Evolutionary conservation across 2,329 filamentous ascomycete species (phyloP), one percentile per base, ranked within the genome.

Genomic region (Xylariomycetidae sp.): DNA sequence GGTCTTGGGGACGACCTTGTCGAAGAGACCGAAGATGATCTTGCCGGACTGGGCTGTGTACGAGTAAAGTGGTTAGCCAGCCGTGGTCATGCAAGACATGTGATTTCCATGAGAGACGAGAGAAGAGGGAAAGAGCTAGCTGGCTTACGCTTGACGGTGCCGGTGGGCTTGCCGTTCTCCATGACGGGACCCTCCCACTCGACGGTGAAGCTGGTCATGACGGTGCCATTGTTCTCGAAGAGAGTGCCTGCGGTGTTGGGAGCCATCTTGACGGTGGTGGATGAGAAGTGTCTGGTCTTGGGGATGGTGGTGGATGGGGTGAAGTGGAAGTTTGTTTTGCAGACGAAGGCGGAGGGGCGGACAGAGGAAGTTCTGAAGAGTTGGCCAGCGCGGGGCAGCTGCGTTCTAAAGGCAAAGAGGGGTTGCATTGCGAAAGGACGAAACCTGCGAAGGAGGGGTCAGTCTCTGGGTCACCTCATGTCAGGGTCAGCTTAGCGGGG

Each of bases 11-110:
- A 94, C 87, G 42, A 79, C 73, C 49, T 87, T 75, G 61, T 90
- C 76, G 74, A 72, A 95, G 61, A 96, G 85, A 55, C 81, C 79
- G 74, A 95, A 93, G 72, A 77, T 83, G 74, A 96, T 85, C 60
- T 84, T 82, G 56, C 83, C 87, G 32, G 52, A 54, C 68, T 92
- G 83, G 42, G 64, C 86, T 87, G 50, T 46, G n/a, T 10, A 37
- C 29, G 25, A 10, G 36, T n/a, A n/a, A n/a, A n/a, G n/a, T n/a
- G n/a, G n/a, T n/a, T n/a, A 15, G 27, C n/a, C 12, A 19, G 18
- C 26, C 14, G n/a, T 14, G 7, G 13, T 20, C 24, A 31, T 29
- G 17, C 10, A 29, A 17, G 25, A 18, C 27, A 15, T 17, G 19
- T n/a, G 15, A 31, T 19, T 17, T 24, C n/a, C 26, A 10, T 10